Base-by-base conservation (phyloP, 371 early-diverging fungal genomes). In the Mortierella sp. region DNA sequence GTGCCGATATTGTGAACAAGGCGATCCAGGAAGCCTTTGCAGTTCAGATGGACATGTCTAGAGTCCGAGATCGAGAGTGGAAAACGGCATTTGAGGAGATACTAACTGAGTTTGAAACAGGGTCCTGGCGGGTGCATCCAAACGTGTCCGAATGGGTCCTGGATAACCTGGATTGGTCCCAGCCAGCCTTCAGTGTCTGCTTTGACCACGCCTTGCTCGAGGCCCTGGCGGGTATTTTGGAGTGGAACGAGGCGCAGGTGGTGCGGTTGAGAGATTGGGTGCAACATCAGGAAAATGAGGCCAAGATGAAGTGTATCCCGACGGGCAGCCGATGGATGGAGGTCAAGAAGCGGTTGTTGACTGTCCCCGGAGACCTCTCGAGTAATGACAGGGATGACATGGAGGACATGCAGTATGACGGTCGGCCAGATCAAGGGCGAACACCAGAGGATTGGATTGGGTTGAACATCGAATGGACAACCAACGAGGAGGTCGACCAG, bases 191-290 rank as follows among this genome's bases (percentile, higher is more conserved):
- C 69, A 48, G 24, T 40, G 76, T 77, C n/a, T 81, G 85, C 46
- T 84, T 84, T 67, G 85, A 84, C 37, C 85, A 84, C 64, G 81
- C 78, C 16, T 6, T 84, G 21, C 43, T 84, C 67, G 81, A 84
- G 6, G 76, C 81, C 1, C 48, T 84, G 28, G 28, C 44, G 1
- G 78, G 75, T 50, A 69, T 78, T 50, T 16, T 73, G 55, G 64
- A 75, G 10, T 81, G 85, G 81, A 84, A 84, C n/a, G 44, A 67
- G 34, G 14, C 37, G 2, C 85, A 81, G 50, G 26, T 84, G 8
- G 34, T 11, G 37, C 53, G 81, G n/a, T 13, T 84, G 24, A 26
- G 57, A 26, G 51, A 40, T 13, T 84, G 85, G 85, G 43, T 48
- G 4, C 70, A 72, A 26, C 14, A 11, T 5, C 71, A 74, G 44